Conservation (phyloP, 768 basidiomycete genomes). For the Coprinopsis marcescibilis region DNA sequence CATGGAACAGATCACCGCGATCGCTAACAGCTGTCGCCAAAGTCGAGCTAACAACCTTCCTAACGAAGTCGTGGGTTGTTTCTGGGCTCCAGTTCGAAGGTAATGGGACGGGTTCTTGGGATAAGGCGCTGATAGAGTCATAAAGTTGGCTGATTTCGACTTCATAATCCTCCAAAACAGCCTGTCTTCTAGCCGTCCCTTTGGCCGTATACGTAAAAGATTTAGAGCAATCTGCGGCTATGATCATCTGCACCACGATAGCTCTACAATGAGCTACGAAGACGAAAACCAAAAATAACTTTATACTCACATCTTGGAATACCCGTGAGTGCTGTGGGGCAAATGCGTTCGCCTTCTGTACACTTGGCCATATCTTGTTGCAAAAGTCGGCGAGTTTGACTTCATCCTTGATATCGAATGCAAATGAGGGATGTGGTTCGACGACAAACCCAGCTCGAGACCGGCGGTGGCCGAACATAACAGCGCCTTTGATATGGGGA, state of each 20-base stretch:
- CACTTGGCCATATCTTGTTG: constrained; percentile 27
- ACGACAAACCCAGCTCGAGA: constrained; percentile 37
- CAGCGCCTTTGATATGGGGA: constrained; percentile 23
- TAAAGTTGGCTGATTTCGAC: constrained; percentile 36
- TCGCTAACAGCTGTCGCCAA: constrained; percentile 21
- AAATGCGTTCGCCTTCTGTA: constrained; percentile 30
- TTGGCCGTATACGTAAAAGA: constrained; percentile 26
- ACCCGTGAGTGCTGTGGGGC: constrained; percentile 30
- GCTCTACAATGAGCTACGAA: not conserved
- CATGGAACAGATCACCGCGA: constrained; percentile 31
- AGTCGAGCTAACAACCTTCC: constrained; percentile 28
- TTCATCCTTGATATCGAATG: constrained; percentile 26
- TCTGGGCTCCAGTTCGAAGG: constrained; percentile 21
- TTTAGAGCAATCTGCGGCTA: constrained; percentile 29
- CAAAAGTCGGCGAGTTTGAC: constrained; percentile 25
- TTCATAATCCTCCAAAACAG: constrained; percentile 31
- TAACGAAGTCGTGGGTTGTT: constrained; percentile 24
- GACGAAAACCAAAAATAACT: no score
- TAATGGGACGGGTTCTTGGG: constrained; percentile 20
- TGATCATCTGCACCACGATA: constrained; percentile 31
- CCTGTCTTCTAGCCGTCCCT: constrained; percentile 29
- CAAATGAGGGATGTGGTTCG: constrained; percentile 27
- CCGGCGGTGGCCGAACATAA: constrained; percentile 38
- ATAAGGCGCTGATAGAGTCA: constrained; percentile 24
- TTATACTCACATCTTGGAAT: constrained; percentile 33